Base-by-base conservation (phyloP, 495 filamentous ascomycete genomes). In the Elaphomyces granulatus region DNA sequence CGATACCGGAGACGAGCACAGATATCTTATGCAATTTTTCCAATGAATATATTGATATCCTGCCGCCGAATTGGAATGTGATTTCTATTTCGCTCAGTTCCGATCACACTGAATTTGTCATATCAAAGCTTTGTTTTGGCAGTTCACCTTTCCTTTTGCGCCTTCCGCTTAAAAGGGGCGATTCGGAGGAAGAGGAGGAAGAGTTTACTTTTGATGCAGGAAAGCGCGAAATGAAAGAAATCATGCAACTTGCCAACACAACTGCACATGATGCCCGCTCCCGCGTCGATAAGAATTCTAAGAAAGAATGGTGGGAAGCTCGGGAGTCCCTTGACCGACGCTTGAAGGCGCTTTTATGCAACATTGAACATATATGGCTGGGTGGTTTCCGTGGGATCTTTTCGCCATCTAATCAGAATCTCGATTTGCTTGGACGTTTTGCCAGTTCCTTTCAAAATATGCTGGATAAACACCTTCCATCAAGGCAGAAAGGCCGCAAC, bases 361-460 rank as follows among this genome's bases (percentile, higher is more conserved):
- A 82, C 42, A 84, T 98, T 31, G 88, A 96, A 51, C 77, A 80
- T 37, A 74, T 88, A 28, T 98, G 90, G 90, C 76, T 98, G 16
- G 88, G 88, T 31, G 90, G 90, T 0, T 98, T 96, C 63, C 74
- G 76, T 20, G 85, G 87, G 15, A 77, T 98, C 0, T 92, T 98
- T 54, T 87, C 83, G 4, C 80, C 81, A 32, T 70, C 81, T 31
- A 45, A 61, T 15, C 68, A 70, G 19, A 66, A 76, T 20, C 56
- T 67, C 3, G 67, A 77, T 34, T 65, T 81, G 2, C 55, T 95
- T 15, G 70, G 71, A 14, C 69, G 72, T 15, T 96, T 98, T 49
- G 74, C 81, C 19, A 71, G 63, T 47, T 72, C 71, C 0, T 90
- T 98, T 47, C 68, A 90, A 32, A 69, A 63, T n/a, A 79, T 87